Evolutionary conservation across 1,284 basidiomycete species (phyloP), one percentile per base, ranked within the genome.

Genomic region (Cutaneotrichosporon mucoides): DNA sequence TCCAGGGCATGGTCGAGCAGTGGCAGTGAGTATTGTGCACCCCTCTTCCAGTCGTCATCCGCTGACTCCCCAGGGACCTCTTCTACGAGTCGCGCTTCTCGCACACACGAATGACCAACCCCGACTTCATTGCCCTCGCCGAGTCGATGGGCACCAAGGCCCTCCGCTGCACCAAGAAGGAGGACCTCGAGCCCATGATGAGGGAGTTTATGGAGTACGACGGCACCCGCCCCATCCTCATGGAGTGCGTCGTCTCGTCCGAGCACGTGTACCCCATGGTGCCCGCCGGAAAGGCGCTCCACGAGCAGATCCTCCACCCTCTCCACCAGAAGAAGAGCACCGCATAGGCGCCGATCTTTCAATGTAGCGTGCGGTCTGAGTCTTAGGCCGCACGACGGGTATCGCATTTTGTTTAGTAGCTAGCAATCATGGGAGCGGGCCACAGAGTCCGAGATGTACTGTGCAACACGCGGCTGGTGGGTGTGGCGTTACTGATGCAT

Each of bases 1-100:
- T 92, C 84, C 91, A 95, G 78, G 95, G 95, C 57, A 98, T 99
- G 95, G 95, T 98, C 15, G 81, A 92, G 54, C 95, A 99, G 81
- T 98, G 95, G 95, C 95, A 98, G 83, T 89, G 88, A 88, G 69
- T 55, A 81, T 98, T 98, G 84, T 98, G 38, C 9, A 40, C 9
- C 97, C 79, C 53, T 79, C 96, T 96, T 24, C n/a, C 13, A 45
- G 24, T 24, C 43, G 15, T n/a, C 13, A n/a, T 45, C 24, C 8
- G 38, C 38, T 40, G 38, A 40, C 38, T 8, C 12, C 12, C 38
- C 38, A 40, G 38, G 38, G 42, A 53, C 36, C 50, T 45, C 7
- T 98, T 98, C 84, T 98, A 98, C 79, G 89, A 94, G 63, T 84
- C 86, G 49, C 86, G 95, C 41, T 95, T 97, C 80, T 92, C 93